These are phyloP conservation scores for Fraxinus sp. DNA, from an alignment of 305 asterid species.

Conservation along the genomic window DNA sequence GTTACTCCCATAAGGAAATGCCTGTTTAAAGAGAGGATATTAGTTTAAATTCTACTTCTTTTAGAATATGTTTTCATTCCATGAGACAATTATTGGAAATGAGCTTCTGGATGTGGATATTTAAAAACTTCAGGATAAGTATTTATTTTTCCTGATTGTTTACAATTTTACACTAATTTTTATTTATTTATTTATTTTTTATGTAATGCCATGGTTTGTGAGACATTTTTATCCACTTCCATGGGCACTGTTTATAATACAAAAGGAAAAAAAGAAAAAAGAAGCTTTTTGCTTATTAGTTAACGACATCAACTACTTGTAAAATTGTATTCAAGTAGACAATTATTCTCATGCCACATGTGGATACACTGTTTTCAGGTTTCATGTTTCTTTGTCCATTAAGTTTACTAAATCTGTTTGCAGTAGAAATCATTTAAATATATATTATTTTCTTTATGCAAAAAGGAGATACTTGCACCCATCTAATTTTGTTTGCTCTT, in stretches of 20 bases:
- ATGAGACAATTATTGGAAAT: background rate
- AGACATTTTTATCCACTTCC: background rate
- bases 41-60: background rate
- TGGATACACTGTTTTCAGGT: background rate
- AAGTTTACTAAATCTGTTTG: background rate
- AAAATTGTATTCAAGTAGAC: background rate
- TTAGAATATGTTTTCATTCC: background rate
- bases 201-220: background rate
- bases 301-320: background rate
- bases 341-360: background rate
- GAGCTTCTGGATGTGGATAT: background rate
- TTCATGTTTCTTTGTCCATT: background rate
- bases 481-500: conserved; percentile 20
- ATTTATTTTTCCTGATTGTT: background rate
- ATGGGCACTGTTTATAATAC: background rate
- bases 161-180: background rate
- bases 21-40: background rate
- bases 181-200: background rate
- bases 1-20: background rate
- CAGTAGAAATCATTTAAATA: background rate
- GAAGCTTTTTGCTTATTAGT: background rate
- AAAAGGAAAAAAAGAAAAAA: background rate
- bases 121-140: background rate
- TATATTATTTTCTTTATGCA: background rate
- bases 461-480: conserved; percentile 10